These are phyloP conservation scores for Cytospora piceae DNA, from an alignment of 2,329 filamentous ascomycete species.

Conservation along the genomic window DNA sequence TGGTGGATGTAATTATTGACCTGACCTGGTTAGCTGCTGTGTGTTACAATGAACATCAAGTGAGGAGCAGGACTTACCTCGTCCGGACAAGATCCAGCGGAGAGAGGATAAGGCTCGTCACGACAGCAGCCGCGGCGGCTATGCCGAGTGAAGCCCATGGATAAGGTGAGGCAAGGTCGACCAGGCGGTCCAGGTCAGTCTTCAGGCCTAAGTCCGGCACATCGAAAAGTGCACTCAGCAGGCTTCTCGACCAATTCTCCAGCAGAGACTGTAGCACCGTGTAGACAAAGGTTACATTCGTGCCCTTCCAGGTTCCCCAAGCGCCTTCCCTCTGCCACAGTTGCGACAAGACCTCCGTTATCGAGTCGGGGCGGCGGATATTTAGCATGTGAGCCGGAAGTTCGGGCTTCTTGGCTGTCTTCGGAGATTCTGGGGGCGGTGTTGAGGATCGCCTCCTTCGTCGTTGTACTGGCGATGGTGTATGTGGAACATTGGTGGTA, in stretches of 20 bases:
- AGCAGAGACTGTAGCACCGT: conserved; percentile 82
- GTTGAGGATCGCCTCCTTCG: conserved; percentile 41
- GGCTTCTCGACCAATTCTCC: conserved; percentile 88
- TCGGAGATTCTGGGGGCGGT: conserved; percentile 40
- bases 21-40: conserved; percentile 47
- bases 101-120: conserved; percentile 79
- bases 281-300: conserved; percentile 92
- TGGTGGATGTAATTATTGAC: conserved; percentile 82
- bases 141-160: conserved; percentile 82
- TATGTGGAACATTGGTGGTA: conserved; percentile 64
- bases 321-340: conserved; percentile 88
- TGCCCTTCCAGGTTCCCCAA: conserved; percentile 93
- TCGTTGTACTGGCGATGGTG: conserved; percentile 52
- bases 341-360: conserved; percentile 84
- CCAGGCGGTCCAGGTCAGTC: conserved; percentile 76
- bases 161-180: conserved; percentile 74
- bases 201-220: conserved; percentile 81
- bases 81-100: conserved; percentile 91
- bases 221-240: conserved; percentile 88
- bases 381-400: conserved; percentile 64
- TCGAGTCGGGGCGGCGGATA: conserved; percentile 75
- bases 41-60: neutral
- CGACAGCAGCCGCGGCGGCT: conserved; percentile 63
- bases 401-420: conserved; percentile 41
- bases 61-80: conserved; percentile 47